Evolutionary conservation across 1,284 basidiomycete genomes (phyloP).

Genomic region (Trichosporon coremiiforme): DNA sequence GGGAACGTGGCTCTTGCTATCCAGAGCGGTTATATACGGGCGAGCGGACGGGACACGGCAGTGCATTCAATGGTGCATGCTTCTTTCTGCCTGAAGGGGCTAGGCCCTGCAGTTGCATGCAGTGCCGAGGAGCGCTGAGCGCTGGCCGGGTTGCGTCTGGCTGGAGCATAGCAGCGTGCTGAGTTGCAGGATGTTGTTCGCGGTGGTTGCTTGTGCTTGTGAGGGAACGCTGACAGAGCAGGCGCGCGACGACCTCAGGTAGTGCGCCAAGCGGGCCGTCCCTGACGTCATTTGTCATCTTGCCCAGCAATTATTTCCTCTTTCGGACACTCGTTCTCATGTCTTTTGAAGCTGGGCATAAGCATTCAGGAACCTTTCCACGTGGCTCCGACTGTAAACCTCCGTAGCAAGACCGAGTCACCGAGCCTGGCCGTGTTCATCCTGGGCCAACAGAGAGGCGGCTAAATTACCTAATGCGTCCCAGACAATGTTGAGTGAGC

Average conservation of each 20-base stretch:
- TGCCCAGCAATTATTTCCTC: neutral
- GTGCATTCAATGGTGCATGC: neutral
- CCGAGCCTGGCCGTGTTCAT: neutral
- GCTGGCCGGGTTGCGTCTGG: neutral
- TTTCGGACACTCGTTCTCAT: constrained; percentile 7
- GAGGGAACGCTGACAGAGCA: constrained; percentile 12
- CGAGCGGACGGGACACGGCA: too few relatives aligned
- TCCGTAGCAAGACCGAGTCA: neutral
- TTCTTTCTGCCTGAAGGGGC: neutral
- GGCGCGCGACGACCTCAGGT: neutral
- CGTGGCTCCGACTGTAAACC: neutral
- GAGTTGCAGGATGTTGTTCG: too few relatives aligned
- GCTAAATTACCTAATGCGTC: constrained; percentile 1
- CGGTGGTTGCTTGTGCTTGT: neutral
- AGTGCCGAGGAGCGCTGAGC: neutral
- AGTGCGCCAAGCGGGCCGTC: neutral
- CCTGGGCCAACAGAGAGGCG: neutral
- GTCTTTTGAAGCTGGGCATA: neutral
- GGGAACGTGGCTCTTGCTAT: neutral
- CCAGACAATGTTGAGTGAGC: neutral
- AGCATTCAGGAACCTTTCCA: neutral
- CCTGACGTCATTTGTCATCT: constrained; percentile 15
- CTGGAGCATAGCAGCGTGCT: too few relatives aligned
- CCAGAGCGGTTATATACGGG: neutral
- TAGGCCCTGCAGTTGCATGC: neutral